These are phyloP conservation scores for Chytriomyces sp. DNA, from an alignment of 192 early-diverging fungal species.

Conservation along the genomic window DNA sequence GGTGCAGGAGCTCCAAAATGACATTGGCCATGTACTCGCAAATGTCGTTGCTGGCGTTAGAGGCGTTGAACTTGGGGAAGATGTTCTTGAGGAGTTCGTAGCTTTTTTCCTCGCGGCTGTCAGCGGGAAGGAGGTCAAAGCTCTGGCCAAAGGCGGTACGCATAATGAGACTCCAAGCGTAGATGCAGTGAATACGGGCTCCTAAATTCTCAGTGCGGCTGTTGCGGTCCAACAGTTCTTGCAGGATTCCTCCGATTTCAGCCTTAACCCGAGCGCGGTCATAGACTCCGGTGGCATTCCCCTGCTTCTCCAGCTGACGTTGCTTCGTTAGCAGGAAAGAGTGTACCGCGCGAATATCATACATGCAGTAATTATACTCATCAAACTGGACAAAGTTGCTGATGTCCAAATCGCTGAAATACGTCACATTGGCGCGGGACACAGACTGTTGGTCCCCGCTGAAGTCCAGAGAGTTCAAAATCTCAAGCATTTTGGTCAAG, in stretches of 20 bases:
- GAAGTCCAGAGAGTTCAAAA: slow-evolving; percentile 73
- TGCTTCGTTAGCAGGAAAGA: slow-evolving; percentile 48
- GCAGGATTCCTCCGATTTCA: slow-evolving; percentile 62
- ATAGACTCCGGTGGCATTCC: neutral
- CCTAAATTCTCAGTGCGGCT: slow-evolving; percentile 67
- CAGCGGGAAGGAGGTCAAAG: slow-evolving; percentile 65
- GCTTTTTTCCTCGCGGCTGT: slow-evolving; percentile 61
- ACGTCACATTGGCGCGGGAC: neutral
- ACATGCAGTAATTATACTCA: slow-evolving; percentile 48
- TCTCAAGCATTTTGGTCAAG: slow-evolving; percentile 72
- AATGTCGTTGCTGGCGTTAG: slow-evolving; percentile 46
- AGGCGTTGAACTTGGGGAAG: slow-evolving; percentile 58
- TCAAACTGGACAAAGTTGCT: slow-evolving; percentile 14
- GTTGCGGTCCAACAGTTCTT: slow-evolving; percentile 73
- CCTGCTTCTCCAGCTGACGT: slow-evolving; percentile 20
- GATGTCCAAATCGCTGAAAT: slow-evolving; percentile 30
- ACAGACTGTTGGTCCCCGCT: neutral
- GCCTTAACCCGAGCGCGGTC: slow-evolving; percentile 42
- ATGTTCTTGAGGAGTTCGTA: slow-evolving; percentile 71
- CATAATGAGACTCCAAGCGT: slow-evolving; percentile 82
- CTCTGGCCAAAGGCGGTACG: slow-evolving; percentile 67
- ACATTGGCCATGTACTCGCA: slow-evolving; percentile 58
- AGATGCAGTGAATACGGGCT: slow-evolving; percentile 68
- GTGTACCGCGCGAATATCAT: slow-evolving; percentile 73
- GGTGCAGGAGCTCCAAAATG: slow-evolving; percentile 57